Evolutionary conservation across 805 yeast species (phyloP), one percentile per base, ranked within the genome.

Genomic region (Kodamaea kaohsiungensis): DNA sequence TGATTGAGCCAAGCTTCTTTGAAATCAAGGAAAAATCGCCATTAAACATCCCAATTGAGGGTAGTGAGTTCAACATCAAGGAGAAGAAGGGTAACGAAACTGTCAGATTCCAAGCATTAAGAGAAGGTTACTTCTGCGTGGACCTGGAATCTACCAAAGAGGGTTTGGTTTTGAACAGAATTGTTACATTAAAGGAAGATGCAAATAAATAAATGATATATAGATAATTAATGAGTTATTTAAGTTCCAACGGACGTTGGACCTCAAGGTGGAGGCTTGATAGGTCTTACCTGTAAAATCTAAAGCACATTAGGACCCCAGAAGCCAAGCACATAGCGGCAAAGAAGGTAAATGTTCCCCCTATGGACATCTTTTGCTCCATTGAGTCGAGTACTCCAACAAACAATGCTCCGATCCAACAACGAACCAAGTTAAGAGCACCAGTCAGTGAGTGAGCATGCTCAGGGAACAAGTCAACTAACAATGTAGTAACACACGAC

Each of bases 101-200:
- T n/a, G 91, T 89, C 33, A 84, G 99, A 72, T 95, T 95, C 91
- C 99, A 95, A 77, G 99, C 97, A 30, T 82, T 95, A 72, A 85
- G 99, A 75, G 93, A 90, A 46, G 99, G 99, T 30, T 95, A 95
- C 73, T 95, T 91, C 83, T 86, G 97, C 66, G 70, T 91, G 69
- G 99, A 95, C 69, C 83, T 81, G 61, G 98, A 93, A 59, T 75
- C 89, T 53, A 73, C 79, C 8, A 79, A 74, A 16, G 86, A 82
- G 27, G 78, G 76, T 55, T 73, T 92, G 59, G 80, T 95, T 35
- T 77, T 95, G 68, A 95, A 95, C 76, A 84, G 97, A 70, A 91
- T 93, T 64, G 99, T 95, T 43, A 87, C 97, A 12, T 82, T 95
- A 73, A 95, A 93, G 78, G 96, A 89, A 37, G 53, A 50, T 50